These are phyloP conservation scores for Phlyctochytrium arcticum DNA, from an alignment of 192 early-diverging fungal genomes.

Conservation along the genomic window DNA sequence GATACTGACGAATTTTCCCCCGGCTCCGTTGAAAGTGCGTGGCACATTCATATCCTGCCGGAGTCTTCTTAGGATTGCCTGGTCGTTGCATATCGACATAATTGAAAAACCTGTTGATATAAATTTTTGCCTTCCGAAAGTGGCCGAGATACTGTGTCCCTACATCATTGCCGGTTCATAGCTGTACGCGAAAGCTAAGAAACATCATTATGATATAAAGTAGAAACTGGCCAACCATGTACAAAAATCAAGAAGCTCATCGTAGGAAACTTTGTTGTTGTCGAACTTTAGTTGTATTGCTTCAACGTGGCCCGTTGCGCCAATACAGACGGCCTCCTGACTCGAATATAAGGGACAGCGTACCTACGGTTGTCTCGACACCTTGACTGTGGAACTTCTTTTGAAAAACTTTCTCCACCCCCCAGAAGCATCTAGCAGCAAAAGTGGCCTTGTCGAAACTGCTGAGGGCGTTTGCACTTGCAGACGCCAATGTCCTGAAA, in stretches of 20 bases:
- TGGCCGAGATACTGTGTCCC: too few species aligned
- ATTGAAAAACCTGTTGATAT: too few species aligned
- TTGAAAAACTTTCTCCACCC: slow-evolving; percentile 34
- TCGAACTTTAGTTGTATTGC: slow-evolving; percentile 75
- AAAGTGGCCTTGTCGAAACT: slow-evolving; percentile 76
- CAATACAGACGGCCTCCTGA: slow-evolving; percentile 59
- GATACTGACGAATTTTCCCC: too few species aligned
- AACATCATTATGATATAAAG: too few species aligned
- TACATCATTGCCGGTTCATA: too few species aligned
- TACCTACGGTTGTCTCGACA: slow-evolving; percentile 60
- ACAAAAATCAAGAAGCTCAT: slow-evolving; percentile 70
- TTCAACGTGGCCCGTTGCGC: slow-evolving; percentile 78
- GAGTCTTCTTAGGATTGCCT: slow-evolving; percentile 73
- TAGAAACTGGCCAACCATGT: too few species aligned
- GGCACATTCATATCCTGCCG: slow-evolving; percentile 66
- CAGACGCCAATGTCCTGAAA: too few species aligned
- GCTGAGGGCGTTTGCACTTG: too few species aligned
- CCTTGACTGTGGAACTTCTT: slow-evolving; percentile 44
- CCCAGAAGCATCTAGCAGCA: slow-evolving; percentile 95
- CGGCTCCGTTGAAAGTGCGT: slow-evolving; percentile 49
- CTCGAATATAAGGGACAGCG: slow-evolving; percentile 43
- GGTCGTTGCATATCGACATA: too few species aligned
- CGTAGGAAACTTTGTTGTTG: slow-evolving; percentile 66
- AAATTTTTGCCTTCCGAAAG: too few species aligned
- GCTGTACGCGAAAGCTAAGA: too few species aligned